A percentile compares a stretch with the other conserved stretches of the same genome.
phyloP scores from a whole-genome alignment of 108 stramenopile genomes.

The Cyclotella choctawhatcheeana region DNA sequence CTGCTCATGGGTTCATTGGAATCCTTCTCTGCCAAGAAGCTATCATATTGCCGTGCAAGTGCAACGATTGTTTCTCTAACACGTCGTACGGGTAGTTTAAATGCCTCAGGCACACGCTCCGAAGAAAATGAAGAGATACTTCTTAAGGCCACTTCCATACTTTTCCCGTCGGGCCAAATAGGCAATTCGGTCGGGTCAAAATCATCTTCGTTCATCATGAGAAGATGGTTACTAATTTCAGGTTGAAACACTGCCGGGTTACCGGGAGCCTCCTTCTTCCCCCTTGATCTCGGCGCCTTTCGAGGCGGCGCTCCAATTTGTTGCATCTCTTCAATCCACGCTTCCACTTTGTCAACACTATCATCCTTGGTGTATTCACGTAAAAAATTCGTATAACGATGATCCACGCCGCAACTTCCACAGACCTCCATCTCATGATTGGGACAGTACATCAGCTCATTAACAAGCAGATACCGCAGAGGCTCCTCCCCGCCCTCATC shows the following conservation, averaged over 20 bases:
- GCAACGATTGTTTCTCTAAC: not conserved
- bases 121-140: conserved; percentile 10
- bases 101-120: conserved; percentile 7
- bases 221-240: conserved; percentile 6
- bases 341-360: conserved; percentile 6
- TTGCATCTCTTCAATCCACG: conserved; percentile 1
- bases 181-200: not conserved
- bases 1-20: conserved; percentile 10
- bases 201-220: not conserved
- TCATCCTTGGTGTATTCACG: conserved; percentile 5
- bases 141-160: conserved; percentile 3
- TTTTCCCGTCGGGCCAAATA: not conserved
- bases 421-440: conserved; percentile 14
- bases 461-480: not conserved
- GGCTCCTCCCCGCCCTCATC: conserved; percentile 13
- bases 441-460: conserved; percentile 11
- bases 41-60: not conserved
- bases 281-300: not conserved
- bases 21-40: conserved; percentile 4
- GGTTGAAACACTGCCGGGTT: conserved; percentile 17
- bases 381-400: conserved; percentile 6
- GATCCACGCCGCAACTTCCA: conserved; percentile 8
- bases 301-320: conserved; percentile 4
- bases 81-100: conserved; percentile 15
- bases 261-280: conserved; percentile 6